Percentiles rank a stretch among this genome's conserved stretches.
Conservation (phyloP, 768 basidiomycete genomes). For the Amanita pseudoporphyria region DNA sequence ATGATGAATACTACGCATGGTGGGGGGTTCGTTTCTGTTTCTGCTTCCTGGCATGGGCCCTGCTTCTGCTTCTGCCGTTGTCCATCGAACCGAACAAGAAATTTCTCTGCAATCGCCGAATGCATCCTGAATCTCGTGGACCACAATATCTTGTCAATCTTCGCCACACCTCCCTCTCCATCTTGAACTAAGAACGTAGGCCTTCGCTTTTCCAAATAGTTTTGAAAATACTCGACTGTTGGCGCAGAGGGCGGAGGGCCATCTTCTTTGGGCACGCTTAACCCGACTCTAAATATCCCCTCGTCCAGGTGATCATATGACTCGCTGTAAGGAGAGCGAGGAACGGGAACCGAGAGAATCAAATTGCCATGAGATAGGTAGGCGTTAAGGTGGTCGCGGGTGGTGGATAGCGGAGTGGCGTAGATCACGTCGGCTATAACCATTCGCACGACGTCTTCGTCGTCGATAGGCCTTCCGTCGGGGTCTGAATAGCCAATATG, state of each 20-base stretch:
- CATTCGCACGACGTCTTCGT: slow-evolving; percentile 27
- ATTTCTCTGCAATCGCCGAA: slow-evolving; percentile 31
- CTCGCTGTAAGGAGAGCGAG: slow-evolving; percentile 14
- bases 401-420: slow-evolving; percentile 15
- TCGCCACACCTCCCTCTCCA: slow-evolving; percentile 22
- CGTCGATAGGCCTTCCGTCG: slow-evolving; percentile 16
- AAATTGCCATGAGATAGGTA: too few species aligned
- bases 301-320: slow-evolving; percentile 8
- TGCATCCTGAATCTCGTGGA: slow-evolving; percentile 37
- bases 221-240: slow-evolving; percentile 32
- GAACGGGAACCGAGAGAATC: slow-evolving; percentile 27
- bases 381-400: slow-evolving; percentile 11
- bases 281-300: slow-evolving; percentile 29
- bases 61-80: neutral
- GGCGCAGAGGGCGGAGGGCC: slow-evolving; percentile 29
- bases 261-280: slow-evolving; percentile 24
- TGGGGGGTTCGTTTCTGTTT: neutral
- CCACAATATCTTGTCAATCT: slow-evolving; percentile 31
- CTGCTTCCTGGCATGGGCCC: neutral
- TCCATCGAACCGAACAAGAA: slow-evolving; percentile 20
- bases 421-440: slow-evolving; percentile 39
- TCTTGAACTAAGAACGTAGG: slow-evolving; percentile 8
- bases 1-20: slow-evolving; percentile 13
- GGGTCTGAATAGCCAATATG: slow-evolving; percentile 39
- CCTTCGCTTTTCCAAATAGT: slow-evolving; percentile 30